A percentile compares a stretch with the other conserved stretches of the same genome.
phyloP scores from a whole-genome alignment of 768 basidiomycete genomes.

The Suillus paluster region DNA sequence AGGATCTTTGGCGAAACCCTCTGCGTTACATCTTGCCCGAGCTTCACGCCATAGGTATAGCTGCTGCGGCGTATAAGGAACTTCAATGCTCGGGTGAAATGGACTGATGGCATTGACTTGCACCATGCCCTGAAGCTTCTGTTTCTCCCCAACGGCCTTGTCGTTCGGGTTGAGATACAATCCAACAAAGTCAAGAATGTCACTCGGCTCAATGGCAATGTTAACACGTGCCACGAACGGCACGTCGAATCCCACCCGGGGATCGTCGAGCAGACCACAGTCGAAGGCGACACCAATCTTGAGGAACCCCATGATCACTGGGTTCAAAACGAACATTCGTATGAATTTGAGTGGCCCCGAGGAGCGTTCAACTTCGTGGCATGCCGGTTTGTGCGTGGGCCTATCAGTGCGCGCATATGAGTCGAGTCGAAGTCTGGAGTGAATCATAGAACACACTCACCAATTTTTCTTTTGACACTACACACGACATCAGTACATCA shows the following conservation, averaged over 20 bases:
- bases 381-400: conserved; percentile 17
- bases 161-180: conserved; percentile 18
- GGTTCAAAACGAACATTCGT: conserved; percentile 13
- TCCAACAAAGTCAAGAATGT: conserved; percentile 6
- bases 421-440: not conserved
- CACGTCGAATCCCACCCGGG: conserved; percentile 13
- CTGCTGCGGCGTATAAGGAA: conserved; percentile 12
- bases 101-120: conserved; percentile 10
- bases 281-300: conserved; percentile 16
- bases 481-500: not conserved
- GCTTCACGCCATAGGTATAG: conserved; percentile 13
- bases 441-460: not conserved
- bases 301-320: conserved; percentile 10
- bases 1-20: not conserved
- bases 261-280: conserved; percentile 14
- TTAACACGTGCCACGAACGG: conserved; percentile 19
- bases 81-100: not conserved
- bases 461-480: conserved; percentile 24
- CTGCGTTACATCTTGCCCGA: not conserved
- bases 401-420: no score
- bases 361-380: conserved; percentile 16
- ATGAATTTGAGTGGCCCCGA: conserved; percentile 19
- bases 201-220: no score
- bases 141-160: conserved; percentile 1
- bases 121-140: conserved; percentile 18